These are phyloP conservation scores for Debaryomyces robertsiae DNA, from an alignment of 1,139 yeast species.

Conservation along the genomic window DNA sequence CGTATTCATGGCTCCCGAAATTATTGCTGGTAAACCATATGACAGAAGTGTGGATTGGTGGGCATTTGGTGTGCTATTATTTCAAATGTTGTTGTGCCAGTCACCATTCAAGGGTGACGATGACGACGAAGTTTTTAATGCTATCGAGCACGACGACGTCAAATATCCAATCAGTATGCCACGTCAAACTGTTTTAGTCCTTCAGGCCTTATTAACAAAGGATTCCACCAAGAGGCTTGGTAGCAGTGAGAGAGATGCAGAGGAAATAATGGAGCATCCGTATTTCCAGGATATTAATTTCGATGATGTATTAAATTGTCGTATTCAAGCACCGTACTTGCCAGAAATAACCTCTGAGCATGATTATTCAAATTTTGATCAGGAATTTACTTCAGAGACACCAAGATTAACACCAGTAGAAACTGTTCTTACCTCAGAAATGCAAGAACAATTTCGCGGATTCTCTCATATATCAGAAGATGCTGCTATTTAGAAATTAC, in stretches of 20 bases:
- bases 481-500: slow-evolving; percentile 35
- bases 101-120: slow-evolving; percentile 98
- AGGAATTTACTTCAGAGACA: slow-evolving; percentile 91
- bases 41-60: slow-evolving; percentile 98
- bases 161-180: slow-evolving; percentile 97
- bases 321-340: slow-evolving; percentile 81
- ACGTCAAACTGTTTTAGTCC: slow-evolving; percentile 89
- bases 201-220: slow-evolving; percentile 86
- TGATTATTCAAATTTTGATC: slow-evolving; percentile 91
- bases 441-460: slow-evolving; percentile 97
- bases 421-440: slow-evolving; percentile 77
- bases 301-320: slow-evolving; percentile 75
- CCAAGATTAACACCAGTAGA: slow-evolving; percentile 96
- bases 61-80: slow-evolving; percentile 96
- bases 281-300: slow-evolving; percentile 89
- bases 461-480: slow-evolving; percentile 87
- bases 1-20: slow-evolving; percentile 99
- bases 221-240: slow-evolving; percentile 87
- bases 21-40: slow-evolving; percentile 86
- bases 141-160: slow-evolving; percentile 98
- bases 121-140: slow-evolving; percentile 96
- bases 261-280: slow-evolving; percentile 92
- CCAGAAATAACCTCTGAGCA: slow-evolving; percentile 85
- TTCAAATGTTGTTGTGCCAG: slow-evolving; percentile 95
- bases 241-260: slow-evolving; percentile 83